Base-by-base conservation (phyloP, 352 stramenopile genomes). In the Globisporangium radiosum region DNA sequence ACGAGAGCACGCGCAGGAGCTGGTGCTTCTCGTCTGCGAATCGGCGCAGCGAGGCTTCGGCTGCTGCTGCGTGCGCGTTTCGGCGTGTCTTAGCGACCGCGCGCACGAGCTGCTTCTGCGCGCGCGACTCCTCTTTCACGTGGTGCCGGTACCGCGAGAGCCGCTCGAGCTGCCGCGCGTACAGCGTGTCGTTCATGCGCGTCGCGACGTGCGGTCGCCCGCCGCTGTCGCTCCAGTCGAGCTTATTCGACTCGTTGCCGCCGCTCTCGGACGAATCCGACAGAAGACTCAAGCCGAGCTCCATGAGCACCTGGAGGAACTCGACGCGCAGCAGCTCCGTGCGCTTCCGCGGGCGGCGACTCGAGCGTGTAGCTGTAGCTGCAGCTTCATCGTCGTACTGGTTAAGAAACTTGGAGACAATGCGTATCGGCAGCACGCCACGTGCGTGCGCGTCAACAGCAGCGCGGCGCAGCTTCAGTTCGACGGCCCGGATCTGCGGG, bases 251-350 rank as follows among this genome's bases (percentile, higher is more conserved):
- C 25, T 48, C 69, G 3, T 58, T 54, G 3, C 17, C 48, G 1
- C 62, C 51, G n/a, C 79, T 60, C 9, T 84, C 75, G 0, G 69
- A 54, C 9, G 47, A 40, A 53, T 88, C 67, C 0, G 74, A 82
- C 1, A 97, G 61, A 2, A 97, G 57, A 36, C 74, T 90, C 51
- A 98, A 88, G 1, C 92, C 92, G 17, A 98, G 67, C 59, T 97
- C 87, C 89, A 97, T 97, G 38, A 97, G 71, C n/a, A 97, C 70
- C 64, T 97, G 85, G 19, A 97, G 69, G 69, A 97, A 97, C 59
- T 97, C 89, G 15, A 93, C 84, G 8, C 91, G 81, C 0, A 90
- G 61, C 15, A 97, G 54, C 49, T 88, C 72, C 15, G 69, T 60
- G 43, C 77, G 62, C 42, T 57, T 70, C 7, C 56, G 17, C 14